Conservation (phyloP, 176 grass and related monocot species). For the Oryza coarctata region DNA sequence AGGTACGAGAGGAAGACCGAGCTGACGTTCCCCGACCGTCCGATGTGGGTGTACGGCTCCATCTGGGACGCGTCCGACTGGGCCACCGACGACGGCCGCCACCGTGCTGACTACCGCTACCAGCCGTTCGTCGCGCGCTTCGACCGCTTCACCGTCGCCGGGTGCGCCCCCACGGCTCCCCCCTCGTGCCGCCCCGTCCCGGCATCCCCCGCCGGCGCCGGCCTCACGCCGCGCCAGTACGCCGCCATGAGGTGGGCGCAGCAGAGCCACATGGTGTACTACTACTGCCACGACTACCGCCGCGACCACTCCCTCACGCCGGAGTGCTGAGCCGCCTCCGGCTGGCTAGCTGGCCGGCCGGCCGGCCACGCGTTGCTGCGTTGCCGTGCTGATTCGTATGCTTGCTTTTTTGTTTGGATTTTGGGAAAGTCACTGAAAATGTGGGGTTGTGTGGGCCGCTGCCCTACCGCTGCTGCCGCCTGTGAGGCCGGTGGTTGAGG, state of each 20-base stretch:
- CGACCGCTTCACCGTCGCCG: conserved; percentile 43
- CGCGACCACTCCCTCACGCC: conserved; percentile 80
- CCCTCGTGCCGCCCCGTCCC: conserved; percentile 25
- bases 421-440: neutral
- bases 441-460: neutral
- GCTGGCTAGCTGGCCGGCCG: neutral
- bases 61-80: conserved; percentile 87
- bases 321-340: conserved; percentile 46
- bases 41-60: conserved; percentile 85
- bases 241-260: conserved; percentile 67
- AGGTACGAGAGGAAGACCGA: conserved; percentile 60
- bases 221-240: conserved; percentile 52
- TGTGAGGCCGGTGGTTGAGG: conserved; percentile 45
- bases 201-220: conserved; percentile 41
- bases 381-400: neutral
- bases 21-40: conserved; percentile 56
- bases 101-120: conserved; percentile 73
- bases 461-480: conserved; percentile 40
- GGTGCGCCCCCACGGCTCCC: conserved; percentile 16
- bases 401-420: neutral
- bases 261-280: conserved; percentile 64
- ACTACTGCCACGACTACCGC: conserved; percentile 74
- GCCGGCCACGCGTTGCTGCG: no score
- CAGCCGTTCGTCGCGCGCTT: conserved; percentile 62
- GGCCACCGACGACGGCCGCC: conserved; percentile 72